Conservation (phyloP, 2,329 filamentous ascomycete species). For the Aspergillus vadensis region DNA sequence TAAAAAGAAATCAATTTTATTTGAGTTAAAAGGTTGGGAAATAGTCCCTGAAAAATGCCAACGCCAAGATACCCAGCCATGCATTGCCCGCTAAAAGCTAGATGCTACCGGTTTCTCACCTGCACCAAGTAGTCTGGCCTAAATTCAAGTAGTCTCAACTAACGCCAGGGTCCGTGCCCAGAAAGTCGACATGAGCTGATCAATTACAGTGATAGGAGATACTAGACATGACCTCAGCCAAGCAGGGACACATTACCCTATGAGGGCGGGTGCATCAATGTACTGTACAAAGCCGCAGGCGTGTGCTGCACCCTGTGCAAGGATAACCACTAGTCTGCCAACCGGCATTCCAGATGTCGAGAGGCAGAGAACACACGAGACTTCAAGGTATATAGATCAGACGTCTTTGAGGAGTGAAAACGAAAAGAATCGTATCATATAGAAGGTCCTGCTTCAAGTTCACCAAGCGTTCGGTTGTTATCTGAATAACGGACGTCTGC, state of each 20-base stretch:
- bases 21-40: no score
- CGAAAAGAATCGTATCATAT: constrained; percentile 9
- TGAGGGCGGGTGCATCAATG: not conserved
- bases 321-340: not conserved
- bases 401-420: not conserved
- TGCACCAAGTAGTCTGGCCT: not conserved
- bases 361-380: not conserved
- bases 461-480: constrained; percentile 20
- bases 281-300: not conserved
- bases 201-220: not conserved
- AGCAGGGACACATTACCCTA: not conserved
- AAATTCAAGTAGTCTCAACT: not conserved
- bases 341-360: not conserved
- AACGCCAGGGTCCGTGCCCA: not conserved
- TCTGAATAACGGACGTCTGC: not conserved
- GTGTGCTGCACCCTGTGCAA: not conserved
- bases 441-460: constrained; percentile 26
- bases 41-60: no score
- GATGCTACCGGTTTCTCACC: not conserved
- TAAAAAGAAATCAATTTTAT: no score
- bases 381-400: not conserved
- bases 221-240: not conserved
- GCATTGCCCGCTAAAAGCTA: not conserved
- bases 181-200: not conserved
- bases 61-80: not conserved